These are phyloP conservation scores for Yarrowia sp. DNA, from an alignment of 805 yeast species.

Conservation along the genomic window DNA sequence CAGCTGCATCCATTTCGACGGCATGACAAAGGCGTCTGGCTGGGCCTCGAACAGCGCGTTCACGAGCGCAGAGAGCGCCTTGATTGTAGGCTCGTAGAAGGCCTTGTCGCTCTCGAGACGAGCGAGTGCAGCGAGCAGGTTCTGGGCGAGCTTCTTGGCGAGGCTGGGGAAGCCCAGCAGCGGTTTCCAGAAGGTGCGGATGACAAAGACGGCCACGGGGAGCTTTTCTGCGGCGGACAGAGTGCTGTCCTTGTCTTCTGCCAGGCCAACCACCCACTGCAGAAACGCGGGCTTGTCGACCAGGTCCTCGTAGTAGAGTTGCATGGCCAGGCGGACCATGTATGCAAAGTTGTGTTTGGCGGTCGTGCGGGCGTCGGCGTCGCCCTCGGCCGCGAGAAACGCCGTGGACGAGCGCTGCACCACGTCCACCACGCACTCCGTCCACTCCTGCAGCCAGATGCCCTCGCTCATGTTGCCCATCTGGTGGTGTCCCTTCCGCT, in stretches of 20 bases:
- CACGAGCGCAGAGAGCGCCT: slow-evolving; percentile 31
- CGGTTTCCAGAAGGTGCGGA: slow-evolving; percentile 71
- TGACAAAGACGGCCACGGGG: slow-evolving; percentile 51
- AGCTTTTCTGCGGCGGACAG: slow-evolving; percentile 40
- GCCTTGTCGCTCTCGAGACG: not conserved
- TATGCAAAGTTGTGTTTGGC: slow-evolving; percentile 46
- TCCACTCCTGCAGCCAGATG: slow-evolving; percentile 85
- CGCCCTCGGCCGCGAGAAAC: slow-evolving; percentile 47
- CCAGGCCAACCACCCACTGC: slow-evolving; percentile 55
- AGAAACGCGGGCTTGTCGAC: slow-evolving; percentile 62
- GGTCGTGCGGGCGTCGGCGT: not conserved
- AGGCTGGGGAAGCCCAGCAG: slow-evolving; percentile 52
- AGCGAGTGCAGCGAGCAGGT: not conserved
- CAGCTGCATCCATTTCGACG: slow-evolving; percentile 36
- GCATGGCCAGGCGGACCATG: slow-evolving; percentile 55
- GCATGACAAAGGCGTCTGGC: slow-evolving; percentile 39
- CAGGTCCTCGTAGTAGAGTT: slow-evolving; percentile 66
- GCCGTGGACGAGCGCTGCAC: slow-evolving; percentile 45
- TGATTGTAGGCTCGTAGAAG: slow-evolving; percentile 26
- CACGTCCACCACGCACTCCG: slow-evolving; percentile 70
- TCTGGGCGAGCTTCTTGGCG: slow-evolving; percentile 64
- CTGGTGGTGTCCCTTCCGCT: slow-evolving; percentile 46
- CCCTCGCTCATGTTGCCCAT: slow-evolving; percentile 41
- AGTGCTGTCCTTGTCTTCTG: not conserved
- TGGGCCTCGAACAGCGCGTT: slow-evolving; percentile 32